A percentile compares a stretch with the other conserved stretches of the same genome.
Evolutionary conservation across 2,329 filamentous ascomycete species (phyloP).

Genomic region (Fusarium devonianum): DNA sequence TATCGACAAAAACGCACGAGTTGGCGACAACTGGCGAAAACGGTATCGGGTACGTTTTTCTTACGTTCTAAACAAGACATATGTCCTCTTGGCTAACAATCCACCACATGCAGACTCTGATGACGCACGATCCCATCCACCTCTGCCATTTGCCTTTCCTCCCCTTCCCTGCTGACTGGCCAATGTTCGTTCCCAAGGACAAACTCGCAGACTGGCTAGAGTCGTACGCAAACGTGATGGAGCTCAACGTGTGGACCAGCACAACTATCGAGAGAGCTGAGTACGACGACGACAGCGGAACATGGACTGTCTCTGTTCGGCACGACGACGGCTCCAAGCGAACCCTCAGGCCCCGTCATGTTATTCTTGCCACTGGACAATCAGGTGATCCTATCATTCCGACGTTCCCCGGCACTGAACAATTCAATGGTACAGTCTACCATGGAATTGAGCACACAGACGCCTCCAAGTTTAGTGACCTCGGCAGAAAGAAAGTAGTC

Average conservation of each 20-base stretch:
- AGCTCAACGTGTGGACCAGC: constrained; percentile 55
- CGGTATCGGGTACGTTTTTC: constrained; percentile 49
- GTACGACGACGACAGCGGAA: constrained; percentile 45
- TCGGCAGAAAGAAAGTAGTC: constrained; percentile 51
- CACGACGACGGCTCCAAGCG: constrained; percentile 1
- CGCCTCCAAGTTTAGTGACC: constrained; percentile 37
- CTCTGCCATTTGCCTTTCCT: constrained; percentile 37
- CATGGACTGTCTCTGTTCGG: constrained; percentile 3
- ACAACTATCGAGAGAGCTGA: constrained; percentile 49
- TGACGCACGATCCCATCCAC: constrained; percentile 31
- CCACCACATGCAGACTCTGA: constrained; percentile 28
- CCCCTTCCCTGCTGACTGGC: constrained; percentile 37
- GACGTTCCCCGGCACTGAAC: background rate
- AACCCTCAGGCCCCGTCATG: constrained; percentile 3
- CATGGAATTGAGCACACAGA: constrained; percentile 34
- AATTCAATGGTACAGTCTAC: constrained; percentile 36
- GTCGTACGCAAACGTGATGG: constrained; percentile 56
- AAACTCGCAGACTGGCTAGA: constrained; percentile 59
- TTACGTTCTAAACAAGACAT: too few relatives aligned
- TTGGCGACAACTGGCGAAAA: constrained; percentile 59
- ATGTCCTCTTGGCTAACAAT: fast-evolving
- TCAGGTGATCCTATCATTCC: constrained; percentile 13
- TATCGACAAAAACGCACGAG: constrained; percentile 52
- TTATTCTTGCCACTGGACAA: constrained; percentile 18
- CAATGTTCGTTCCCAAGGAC: constrained; percentile 51